Evolutionary conservation across 2,329 filamentous ascomycete species (phyloP).

Genomic region (Alternaria conjuncta): DNA sequence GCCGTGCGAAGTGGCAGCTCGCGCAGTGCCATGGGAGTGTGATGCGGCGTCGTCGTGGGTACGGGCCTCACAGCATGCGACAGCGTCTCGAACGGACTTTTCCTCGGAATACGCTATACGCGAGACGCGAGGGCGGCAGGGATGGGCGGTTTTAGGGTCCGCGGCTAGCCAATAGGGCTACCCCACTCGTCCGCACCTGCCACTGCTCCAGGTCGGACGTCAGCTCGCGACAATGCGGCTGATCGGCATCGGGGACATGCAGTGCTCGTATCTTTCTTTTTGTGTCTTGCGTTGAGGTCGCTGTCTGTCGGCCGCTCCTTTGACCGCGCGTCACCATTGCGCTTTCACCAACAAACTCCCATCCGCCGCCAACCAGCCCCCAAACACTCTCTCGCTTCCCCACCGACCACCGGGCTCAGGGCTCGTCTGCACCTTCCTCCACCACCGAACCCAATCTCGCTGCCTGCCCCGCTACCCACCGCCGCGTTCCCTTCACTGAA

Average conservation of each 20-base stretch:
- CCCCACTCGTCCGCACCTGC: constrained; percentile 13
- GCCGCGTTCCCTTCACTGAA: constrained; percentile 20
- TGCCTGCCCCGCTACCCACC: constrained; percentile 18
- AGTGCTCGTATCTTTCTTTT: not conserved
- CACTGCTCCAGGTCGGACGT: constrained; percentile 5
- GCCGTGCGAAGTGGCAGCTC: constrained; percentile 43
- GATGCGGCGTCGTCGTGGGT: constrained; percentile 20
- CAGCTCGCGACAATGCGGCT: constrained; percentile 9
- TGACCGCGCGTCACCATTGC: not conserved
- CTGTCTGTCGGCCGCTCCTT: not conserved
- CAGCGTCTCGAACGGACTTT: constrained; percentile 20
- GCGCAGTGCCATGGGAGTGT: constrained; percentile 45
- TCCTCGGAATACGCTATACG: constrained; percentile 15
- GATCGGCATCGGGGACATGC: not conserved
- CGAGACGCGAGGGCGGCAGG: constrained; percentile 17
- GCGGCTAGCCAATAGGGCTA: constrained; percentile 14
- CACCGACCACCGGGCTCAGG: constrained; percentile 2
- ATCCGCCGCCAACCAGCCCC: not conserved
- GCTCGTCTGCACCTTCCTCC: constrained; percentile 16
- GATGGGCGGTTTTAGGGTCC: constrained; percentile 12
- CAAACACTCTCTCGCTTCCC: constrained; percentile 7
- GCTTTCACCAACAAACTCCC: constrained; percentile 1
- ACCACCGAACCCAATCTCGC: constrained; percentile 11
- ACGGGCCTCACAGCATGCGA: not conserved
- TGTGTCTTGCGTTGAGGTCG: constrained; percentile 3